Percentiles rank a stretch among this genome's conserved stretches.
These are phyloP conservation scores for Spongispora temasekensis DNA, from an alignment of 1,284 basidiomycete species.

Conservation along the genomic window DNA sequence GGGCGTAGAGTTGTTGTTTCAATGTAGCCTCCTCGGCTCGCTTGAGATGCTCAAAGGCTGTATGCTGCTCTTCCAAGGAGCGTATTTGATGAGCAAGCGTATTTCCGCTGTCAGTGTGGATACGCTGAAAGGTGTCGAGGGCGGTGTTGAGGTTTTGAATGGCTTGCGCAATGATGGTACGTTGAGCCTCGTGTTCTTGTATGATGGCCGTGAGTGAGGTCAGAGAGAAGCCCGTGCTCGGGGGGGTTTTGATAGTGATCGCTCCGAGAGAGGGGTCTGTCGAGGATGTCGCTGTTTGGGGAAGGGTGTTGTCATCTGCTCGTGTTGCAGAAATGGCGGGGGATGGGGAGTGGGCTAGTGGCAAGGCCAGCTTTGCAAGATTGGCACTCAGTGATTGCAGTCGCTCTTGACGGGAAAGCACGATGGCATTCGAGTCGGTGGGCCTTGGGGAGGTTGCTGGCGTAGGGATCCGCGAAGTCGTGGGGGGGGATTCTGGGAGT, in stretches of 20 bases:
- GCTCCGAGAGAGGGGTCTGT: too few relatives aligned
- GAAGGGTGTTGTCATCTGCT: not conserved
- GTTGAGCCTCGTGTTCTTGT: conserved; percentile 17
- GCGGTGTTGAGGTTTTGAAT: conserved; percentile 11
- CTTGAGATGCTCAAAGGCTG: conserved; percentile 22
- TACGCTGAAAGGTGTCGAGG: conserved; percentile 10
- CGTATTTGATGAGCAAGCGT: conserved; percentile 12
- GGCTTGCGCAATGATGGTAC: conserved; percentile 11
- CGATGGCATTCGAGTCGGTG: conserved; percentile 13
- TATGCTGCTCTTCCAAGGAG: conserved; percentile 19
- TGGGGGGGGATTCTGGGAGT: conserved; percentile 21
- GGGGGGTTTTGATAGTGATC: too few relatives aligned
- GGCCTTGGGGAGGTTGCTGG: not conserved
- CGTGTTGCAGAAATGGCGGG: conserved; percentile 4
- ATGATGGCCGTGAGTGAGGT: conserved; percentile 4
- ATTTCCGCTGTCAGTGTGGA: conserved; percentile 21
- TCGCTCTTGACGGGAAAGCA: conserved; percentile 14
- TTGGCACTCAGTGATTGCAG: conserved; percentile 19
- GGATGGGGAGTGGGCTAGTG: conserved; percentile 5
- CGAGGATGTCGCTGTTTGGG: too few relatives aligned
- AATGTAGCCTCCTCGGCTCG: conserved; percentile 8
- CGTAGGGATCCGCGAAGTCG: conserved; percentile 2
- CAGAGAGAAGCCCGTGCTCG: too few relatives aligned
- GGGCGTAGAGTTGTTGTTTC: conserved; percentile 8
- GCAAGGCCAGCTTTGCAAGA: conserved; percentile 14